phyloP scores from a whole-genome alignment of 2,329 filamentous ascomycete species.

The Stemphylium beticola region DNA sequence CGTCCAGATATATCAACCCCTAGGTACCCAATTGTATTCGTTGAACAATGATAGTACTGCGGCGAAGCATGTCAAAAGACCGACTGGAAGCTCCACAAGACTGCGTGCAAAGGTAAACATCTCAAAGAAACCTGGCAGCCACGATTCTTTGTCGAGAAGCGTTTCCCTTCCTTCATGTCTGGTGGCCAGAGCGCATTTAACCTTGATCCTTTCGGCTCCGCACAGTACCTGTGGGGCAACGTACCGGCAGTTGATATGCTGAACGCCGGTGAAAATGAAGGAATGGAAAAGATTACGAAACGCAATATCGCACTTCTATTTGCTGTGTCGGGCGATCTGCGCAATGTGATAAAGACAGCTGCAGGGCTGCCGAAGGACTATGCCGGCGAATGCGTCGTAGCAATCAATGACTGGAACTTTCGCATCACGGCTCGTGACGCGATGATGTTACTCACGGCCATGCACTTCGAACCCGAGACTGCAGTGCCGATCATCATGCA shows the following conservation, averaged over 20 bases:
- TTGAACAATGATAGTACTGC: constrained; percentile 2
- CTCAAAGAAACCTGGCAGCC: not conserved
- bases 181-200: not conserved
- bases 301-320: constrained; percentile 43
- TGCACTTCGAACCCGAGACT: constrained; percentile 20
- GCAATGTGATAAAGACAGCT: constrained; percentile 54
- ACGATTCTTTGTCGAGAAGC: not conserved
- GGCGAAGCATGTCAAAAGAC: not conserved
- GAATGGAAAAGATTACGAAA: constrained; percentile 33
- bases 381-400: constrained; percentile 24
- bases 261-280: constrained; percentile 30
- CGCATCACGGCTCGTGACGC: constrained; percentile 50
- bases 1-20: not conserved
- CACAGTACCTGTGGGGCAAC: not conserved
- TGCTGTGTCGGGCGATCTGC: constrained; percentile 54
- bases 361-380: constrained; percentile 41
- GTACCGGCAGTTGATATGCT: constrained; percentile 40
- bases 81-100: constrained; percentile 1
- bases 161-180: not conserved
- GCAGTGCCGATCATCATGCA: constrained; percentile 50
- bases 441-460: constrained; percentile 49
- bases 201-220: not conserved
- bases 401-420: constrained; percentile 52
- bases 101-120: not conserved
- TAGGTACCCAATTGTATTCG: not conserved